Evolutionary conservation across 2,329 filamentous ascomycete genomes (phyloP), one percentile per base, ranked within the genome.

Genomic region (Parastagonospora avenae): DNA sequence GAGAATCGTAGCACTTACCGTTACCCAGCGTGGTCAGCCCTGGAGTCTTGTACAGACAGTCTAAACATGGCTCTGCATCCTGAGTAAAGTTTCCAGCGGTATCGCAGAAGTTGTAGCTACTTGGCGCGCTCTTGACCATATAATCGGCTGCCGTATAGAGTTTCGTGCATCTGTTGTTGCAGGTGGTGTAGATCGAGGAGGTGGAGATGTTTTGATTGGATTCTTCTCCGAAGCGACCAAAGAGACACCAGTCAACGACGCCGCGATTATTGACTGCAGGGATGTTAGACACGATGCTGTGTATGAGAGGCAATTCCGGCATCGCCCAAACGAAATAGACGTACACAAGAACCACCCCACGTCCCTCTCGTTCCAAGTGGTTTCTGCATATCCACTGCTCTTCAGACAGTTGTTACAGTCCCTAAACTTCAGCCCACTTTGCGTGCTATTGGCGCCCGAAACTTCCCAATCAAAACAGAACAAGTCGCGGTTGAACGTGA

Each of bases 181-280:
- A 63, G 28, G 52, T 38, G 29, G 59, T 36, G 48, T 59, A 55
- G 9, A 55, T 52, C 10, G 47, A 49, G 2, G 54, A 55, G 1
- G 43, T 28, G 14, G 53, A 35, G 5, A 62, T 52, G 42, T 62
- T 50, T 4, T 46, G 9, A 27, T 60, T 58, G 8, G 32, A n/a
- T 15, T 63, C 60, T 15, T 60, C 30, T 3, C 24, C 55, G 41
- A 62, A 59, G 14, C 52, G 51, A 12, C 56, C 60, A 15, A 65
- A 65, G 0, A 63, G 10, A 42, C 62, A 65, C 53, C 52, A 65
- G 27, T 65, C 62, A 9, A 63, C 48, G 6, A 51, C 42, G 3
- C 39, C 60, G 19, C 54, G 56, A 37, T 60, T 60, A 35, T 65
- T 65, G 46, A 62, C 59, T 62, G 35, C 10, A 10, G 14, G 28